Evolutionary conservation across 2,329 filamentous ascomycete genomes (phyloP).

Genomic region (Periconia sp.): DNA sequence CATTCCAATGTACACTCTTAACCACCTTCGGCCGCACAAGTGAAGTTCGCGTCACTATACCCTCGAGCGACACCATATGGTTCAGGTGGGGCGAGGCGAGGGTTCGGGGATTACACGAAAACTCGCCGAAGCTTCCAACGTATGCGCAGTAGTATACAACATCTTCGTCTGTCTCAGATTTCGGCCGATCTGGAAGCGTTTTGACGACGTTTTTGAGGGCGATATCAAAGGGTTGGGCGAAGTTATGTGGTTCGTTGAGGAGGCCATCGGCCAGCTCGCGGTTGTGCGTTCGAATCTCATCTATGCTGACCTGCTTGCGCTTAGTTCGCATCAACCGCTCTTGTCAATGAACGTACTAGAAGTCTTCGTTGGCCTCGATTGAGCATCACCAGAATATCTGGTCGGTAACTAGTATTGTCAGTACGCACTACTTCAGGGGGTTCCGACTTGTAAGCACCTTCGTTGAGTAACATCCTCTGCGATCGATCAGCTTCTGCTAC

Average conservation of each 20-base stretch:
- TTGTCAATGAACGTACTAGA: too few species aligned
- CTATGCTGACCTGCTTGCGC: too few species aligned
- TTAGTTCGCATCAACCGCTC: too few species aligned
- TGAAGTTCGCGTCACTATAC: constrained; percentile 95
- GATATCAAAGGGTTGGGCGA: constrained; percentile 83
- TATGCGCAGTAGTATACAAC: constrained; percentile 94
- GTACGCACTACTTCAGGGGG: constrained; percentile 15
- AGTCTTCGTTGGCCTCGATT: constrained; percentile 66
- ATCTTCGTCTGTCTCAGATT: constrained; percentile 78
- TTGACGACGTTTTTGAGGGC: constrained; percentile 89
- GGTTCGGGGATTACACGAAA: constrained; percentile 91
- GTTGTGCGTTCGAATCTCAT: constrained; percentile 90
- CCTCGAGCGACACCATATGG: constrained; percentile 95
- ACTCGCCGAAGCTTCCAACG: constrained; percentile 93
- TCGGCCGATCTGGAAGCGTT: constrained; percentile 75
- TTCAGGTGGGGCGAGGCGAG: constrained; percentile 89
- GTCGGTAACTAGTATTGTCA: constrained; percentile 74
- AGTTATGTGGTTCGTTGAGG: constrained; percentile 87
- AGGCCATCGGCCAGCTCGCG: constrained; percentile 80
- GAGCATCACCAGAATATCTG: constrained; percentile 82
- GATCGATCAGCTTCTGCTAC: too few species aligned
- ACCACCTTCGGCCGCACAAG: constrained; percentile 96
- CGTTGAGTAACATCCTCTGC: constrained; percentile 63
- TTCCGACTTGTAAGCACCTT: constrained; percentile 48
- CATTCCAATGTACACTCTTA: constrained; percentile 96